Percentiles rank a stretch among this genome's conserved stretches.
Conservation (phyloP, 1,284 basidiomycete species). For the Pholiota adiposa region DNA sequence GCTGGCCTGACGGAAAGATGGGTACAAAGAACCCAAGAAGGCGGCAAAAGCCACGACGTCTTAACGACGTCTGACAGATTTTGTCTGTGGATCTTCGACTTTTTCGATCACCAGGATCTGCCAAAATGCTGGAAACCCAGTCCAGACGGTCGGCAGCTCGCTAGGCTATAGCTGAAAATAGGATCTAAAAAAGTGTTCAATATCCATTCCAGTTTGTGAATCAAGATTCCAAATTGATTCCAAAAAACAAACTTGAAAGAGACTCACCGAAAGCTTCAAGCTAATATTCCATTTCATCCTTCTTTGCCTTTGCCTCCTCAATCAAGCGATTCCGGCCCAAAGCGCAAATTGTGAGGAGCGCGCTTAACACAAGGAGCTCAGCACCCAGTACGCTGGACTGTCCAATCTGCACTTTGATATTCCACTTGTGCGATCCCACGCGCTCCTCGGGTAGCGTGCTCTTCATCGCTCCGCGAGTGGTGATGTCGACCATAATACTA, state of each 20-base stretch:
- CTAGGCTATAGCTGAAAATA: background rate
- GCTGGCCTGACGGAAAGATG: background rate
- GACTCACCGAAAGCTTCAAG: background rate
- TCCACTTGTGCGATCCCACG: conserved; percentile 28
- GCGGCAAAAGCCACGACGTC: background rate
- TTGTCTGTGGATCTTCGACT: background rate
- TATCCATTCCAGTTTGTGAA: background rate
- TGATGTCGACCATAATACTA: conserved; percentile 29
- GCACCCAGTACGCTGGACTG: conserved; percentile 27
- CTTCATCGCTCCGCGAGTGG: conserved; percentile 22
- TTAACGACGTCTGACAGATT: background rate
- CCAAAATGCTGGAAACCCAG: background rate
- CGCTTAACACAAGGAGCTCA: conserved; percentile 18
- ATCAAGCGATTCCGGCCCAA: conserved; percentile 21
- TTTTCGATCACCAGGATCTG: background rate
- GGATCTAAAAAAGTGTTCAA: background rate
- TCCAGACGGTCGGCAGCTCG: background rate
- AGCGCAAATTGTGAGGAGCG: conserved; percentile 16
- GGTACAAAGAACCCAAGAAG: no score
- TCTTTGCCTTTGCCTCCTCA: conserved; percentile 19
- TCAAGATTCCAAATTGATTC: background rate
- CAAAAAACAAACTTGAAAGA: background rate
- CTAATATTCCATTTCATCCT: conserved; percentile 20
- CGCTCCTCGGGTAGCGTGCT: conserved; percentile 28
- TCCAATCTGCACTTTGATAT: conserved; percentile 29